Base-by-base conservation (phyloP, 345 rosid species). In the Nephelium lappaceum region DNA sequence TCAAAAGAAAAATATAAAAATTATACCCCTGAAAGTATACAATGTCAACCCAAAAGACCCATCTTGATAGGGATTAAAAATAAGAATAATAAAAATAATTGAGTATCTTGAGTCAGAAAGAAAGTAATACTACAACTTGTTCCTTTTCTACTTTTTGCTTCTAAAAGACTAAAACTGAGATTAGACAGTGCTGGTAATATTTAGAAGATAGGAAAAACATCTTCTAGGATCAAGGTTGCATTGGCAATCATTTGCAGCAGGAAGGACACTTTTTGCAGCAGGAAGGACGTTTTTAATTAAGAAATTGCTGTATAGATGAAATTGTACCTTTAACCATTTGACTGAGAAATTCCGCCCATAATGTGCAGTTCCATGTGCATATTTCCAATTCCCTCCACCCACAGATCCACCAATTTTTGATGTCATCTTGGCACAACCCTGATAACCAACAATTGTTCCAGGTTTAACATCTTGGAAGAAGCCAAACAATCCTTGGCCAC, bases 391-490 rank as follows among this genome's bases (percentile, higher is more conserved):
- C 49, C 99, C 99, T 55, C 98, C 97, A 81, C 89, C 89, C 80
- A 86, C 86, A 83, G 92, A 81, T 78, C 95, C 98, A 83, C 99
- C 98, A 74, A 94, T 96, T 85, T 91, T 93, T 39, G 98, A 91
- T 75, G 92, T 91, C 99, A 96, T 96, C 87, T 94, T 96, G 78
- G 99, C 99, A 87, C 99, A 96, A 67, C 99, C 99, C 99, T 94
- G 75, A 47, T 31, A 86, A 68, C 55, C 80, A 83, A 39, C 53
- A 60, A 74, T 39, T 24, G 61, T 76, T 74, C 66, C 53, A 61
- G 70, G 58, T 77, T 76, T 58, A 78, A 63, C 65, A 41, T 39
- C 58, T 69, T 64, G 79, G 41, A 45, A 5, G 78, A 67, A 64
- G 24, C 24, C 57, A 72, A 78, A 51, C 68, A 39, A 19, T 12